phyloP scores from a whole-genome alignment of 371 early-diverging fungal species.

The Smittium culicis region DNA sequence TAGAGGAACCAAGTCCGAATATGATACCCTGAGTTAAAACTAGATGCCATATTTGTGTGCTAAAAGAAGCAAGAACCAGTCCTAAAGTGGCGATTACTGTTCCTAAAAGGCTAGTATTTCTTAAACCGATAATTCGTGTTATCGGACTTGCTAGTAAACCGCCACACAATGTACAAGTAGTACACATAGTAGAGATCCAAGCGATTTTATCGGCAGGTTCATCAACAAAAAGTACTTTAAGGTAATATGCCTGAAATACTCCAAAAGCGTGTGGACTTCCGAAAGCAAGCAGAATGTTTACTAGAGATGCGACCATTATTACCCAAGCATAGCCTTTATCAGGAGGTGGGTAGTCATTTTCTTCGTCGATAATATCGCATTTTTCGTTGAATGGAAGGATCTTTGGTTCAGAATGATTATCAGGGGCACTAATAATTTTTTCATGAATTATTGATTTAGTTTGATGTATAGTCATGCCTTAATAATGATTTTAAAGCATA shows the following conservation, averaged over 20 bases:
- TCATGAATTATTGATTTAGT: too few species aligned
- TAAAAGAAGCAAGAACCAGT: conserved; percentile 45
- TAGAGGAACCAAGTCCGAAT: conserved; percentile 52
- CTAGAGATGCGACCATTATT: neutral
- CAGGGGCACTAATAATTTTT: too few species aligned
- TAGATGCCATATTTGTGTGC: conserved; percentile 49
- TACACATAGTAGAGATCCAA: conserved; percentile 1
- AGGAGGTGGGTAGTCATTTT: too few species aligned
- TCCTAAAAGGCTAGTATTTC: conserved; percentile 13
- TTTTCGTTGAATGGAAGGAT: too few species aligned
- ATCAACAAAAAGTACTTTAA: conserved; percentile 8
- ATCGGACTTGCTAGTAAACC: neutral
- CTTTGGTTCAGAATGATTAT: too few species aligned
- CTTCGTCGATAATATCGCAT: too few species aligned
- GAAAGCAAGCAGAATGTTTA: neutral
- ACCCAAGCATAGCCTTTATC: conserved; percentile 10
- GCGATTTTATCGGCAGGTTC: neutral
- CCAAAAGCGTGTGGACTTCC: conserved; percentile 25
- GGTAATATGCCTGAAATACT: conserved; percentile 7
- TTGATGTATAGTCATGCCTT: too few species aligned
- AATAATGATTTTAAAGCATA: too few species aligned
- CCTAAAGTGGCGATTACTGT: conserved; percentile 35
- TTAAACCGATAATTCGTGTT: conserved; percentile 11
- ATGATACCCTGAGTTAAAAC: conserved; percentile 52
- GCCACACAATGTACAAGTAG: neutral